phyloP scores from a whole-genome alignment of 129 eudicot genomes.

The Centaurea solstitialis region DNA sequence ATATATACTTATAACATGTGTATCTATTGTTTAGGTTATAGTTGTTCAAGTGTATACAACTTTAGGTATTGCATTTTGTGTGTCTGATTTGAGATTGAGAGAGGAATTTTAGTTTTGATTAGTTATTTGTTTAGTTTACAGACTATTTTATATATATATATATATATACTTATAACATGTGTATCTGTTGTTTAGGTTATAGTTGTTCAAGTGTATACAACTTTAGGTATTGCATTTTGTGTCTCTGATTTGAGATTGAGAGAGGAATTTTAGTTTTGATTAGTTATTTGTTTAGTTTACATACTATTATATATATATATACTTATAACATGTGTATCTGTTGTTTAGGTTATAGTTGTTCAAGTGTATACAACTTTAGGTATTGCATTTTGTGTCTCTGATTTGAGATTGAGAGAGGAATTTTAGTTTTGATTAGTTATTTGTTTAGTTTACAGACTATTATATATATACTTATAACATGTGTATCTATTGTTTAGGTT shows the following conservation, averaged over 20 bases:
- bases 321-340: background rate
- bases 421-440: background rate
- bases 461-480: background rate
- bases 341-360: too few species aligned
- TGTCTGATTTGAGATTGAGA: background rate
- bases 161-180: too few species aligned
- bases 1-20: background rate
- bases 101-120: constrained; percentile 3
- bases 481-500: too few species aligned
- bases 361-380: background rate
- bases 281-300: background rate
- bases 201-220: background rate
- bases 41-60: background rate
- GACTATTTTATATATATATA: too few species aligned
- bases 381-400: background rate
- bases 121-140: background rate
- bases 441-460: too few species aligned
- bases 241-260: background rate
- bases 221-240: background rate
- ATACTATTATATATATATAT: too few species aligned
- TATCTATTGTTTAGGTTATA: too few species aligned
- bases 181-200: too few species aligned
- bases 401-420: background rate
- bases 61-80: background rate
- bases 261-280: constrained; percentile 2